Evolutionary conservation across 768 basidiomycete species (phyloP).

Genomic region (Leccinum truebloodii): DNA sequence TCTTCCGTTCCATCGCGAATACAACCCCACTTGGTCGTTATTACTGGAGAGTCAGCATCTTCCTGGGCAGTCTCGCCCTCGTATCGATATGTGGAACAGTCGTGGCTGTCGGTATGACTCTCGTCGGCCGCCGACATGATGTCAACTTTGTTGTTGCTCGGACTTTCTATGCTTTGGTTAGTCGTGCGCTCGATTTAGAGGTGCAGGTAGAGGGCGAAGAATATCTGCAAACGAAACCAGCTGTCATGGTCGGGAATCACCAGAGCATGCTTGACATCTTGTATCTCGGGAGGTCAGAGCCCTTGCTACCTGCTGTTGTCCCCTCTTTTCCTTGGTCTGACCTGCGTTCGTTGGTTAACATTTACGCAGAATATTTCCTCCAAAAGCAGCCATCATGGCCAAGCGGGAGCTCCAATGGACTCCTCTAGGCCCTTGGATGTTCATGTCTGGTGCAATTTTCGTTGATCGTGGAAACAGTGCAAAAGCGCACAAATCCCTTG

Average conservation of each 20-base stretch:
- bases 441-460: conserved; percentile 86
- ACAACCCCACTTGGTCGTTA: conserved; percentile 61
- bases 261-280: conserved; percentile 92
- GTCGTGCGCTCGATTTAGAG: conserved; percentile 61
- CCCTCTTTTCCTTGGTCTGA: conserved; percentile 8
- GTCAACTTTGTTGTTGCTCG: conserved; percentile 83
- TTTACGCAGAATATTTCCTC: conserved; percentile 72
- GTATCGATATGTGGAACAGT: conserved; percentile 74
- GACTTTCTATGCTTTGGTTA: conserved; percentile 73
- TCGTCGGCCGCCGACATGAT: conserved; percentile 71
- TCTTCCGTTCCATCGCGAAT: conserved; percentile 60
- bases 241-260: conserved; percentile 84
- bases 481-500: conserved; percentile 73
- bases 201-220: conserved; percentile 88
- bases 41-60: conserved; percentile 72
- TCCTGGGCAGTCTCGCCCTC: conserved; percentile 67
- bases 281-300: conserved; percentile 70
- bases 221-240: conserved; percentile 67
- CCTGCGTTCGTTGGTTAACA: conserved; percentile 5
- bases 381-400: conserved; percentile 83
- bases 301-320: conserved; percentile 16
- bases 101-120: conserved; percentile 62
- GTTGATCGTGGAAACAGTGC: conserved; percentile 82
- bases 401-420: conserved; percentile 87
- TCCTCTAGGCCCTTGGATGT: conserved; percentile 92